A percentile compares a stretch with the other conserved stretches of the same genome.
These are phyloP conservation scores for Pecoramyces ruminantium DNA, from an alignment of 192 early-diverging fungal genomes.

Conservation along the genomic window DNA sequence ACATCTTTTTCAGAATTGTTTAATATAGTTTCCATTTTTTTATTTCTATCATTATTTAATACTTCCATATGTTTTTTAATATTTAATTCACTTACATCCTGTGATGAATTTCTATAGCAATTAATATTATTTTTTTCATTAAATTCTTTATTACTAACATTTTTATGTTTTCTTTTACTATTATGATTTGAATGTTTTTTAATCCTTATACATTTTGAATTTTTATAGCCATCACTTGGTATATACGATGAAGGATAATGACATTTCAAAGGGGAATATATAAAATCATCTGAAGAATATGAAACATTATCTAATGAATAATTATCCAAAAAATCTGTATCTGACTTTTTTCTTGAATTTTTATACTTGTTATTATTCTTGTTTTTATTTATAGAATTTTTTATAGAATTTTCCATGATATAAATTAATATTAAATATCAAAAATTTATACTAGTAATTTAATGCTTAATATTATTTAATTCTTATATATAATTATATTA, in stretches of 20 bases:
- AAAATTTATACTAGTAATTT: no score
- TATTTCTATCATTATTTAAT: neutral
- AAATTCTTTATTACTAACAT: neutral
- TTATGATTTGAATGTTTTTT: neutral
- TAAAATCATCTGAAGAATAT: neutral
- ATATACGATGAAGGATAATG: neutral
- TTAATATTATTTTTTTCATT: no score
- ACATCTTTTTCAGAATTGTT: neutral
- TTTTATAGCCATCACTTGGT: neutral
- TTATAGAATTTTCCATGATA: neutral
- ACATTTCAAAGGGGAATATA: neutral
- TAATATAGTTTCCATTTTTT: neutral
- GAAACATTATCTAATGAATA: neutral
- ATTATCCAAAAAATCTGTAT: neutral
- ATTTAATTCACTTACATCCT: neutral
- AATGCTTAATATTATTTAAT: no score
- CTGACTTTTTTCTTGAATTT: neutral
- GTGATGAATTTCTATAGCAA: no score
- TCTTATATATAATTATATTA: no score
- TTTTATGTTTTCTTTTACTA: neutral
- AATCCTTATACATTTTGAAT: neutral
- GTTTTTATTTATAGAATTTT: neutral
- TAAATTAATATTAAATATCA: no score
- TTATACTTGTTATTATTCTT: neutral
- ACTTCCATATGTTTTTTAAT: neutral